Base-by-base conservation (phyloP, 805 yeast species). In the Wilhelminamyces savonicus region DNA sequence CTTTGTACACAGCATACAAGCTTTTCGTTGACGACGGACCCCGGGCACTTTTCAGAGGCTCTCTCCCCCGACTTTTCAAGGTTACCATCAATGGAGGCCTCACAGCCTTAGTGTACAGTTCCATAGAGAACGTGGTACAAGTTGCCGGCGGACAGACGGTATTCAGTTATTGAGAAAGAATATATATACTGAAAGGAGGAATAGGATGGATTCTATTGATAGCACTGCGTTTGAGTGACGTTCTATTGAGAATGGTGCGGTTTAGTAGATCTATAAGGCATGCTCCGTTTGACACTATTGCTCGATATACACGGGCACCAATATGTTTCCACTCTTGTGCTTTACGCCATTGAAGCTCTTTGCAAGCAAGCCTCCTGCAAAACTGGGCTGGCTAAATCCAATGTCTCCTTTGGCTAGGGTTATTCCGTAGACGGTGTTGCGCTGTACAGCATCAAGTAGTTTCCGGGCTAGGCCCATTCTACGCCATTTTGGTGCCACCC, bases 341-440 rank as follows among this genome's bases (percentile, higher is more conserved):
- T 34, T 50, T 1, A 69, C 71, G 0, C 80, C 76, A 44, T 75
- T 77, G 44, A 73, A 79, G 18, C 46, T 54, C 20, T 49, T 50
- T 0, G 87, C 85, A 19, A 80, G 58, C 33, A 66, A 62, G 2
- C 76, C 75, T 0, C 90, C 90, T 34, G 69, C 64, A 28, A 64
- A 71, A 34, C 82, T 75, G 0, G 88, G 87, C 48, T 81, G 90
- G 25, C 84, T 76, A 74, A 84, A 81, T 1, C 77, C 82, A 13
- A 81, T 48, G 35, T 73, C 66, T 11, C 37, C 40, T 32, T 52
- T 67, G 2, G 54, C 52, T 10, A 78, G 40, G 0, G 15, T 28
- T 32, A 69, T 44, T 0, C 84, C 85, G 43, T 71, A 73, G 1
- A 77, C 52, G 15, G 72, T 54, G 31, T 71, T 40, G 2, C 45